Base-by-base conservation (phyloP, 2,329 filamentous ascomycete genomes). In the Verruconis gallopava region DNA sequence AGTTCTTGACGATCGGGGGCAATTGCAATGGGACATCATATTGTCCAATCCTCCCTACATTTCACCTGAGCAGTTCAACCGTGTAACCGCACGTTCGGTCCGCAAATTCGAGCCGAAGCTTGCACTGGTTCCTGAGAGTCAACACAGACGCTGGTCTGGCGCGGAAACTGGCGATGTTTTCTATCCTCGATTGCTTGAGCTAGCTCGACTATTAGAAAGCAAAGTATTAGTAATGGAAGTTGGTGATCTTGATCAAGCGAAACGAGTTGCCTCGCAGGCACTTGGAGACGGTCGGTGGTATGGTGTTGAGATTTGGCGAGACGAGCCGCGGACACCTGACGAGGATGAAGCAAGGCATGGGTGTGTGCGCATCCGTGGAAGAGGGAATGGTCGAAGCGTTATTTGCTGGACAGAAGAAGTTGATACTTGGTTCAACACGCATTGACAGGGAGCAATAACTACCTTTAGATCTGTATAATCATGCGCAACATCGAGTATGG, bases 1-100 rank as follows among this genome's bases (percentile, higher is more conserved):
- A 4, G 15, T 11, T 32, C 20, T 42, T 1, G 4, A 13, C 9
- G 12, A 20, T 18, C 5, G 32, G n/a, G 19, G 17, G 28, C 14
- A 11, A 14, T 33, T 21, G 4, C 5, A 43, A 17, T 63, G 60
- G 53, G 78, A 93, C 47, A 62, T 96, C 3, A 61, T 98, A 1
- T 73, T 91, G 25, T 82, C 82, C 1, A 98, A 98, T 53, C 91
- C 91, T 13, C 91, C 91, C 1, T 96, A 96, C 57, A 79, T 96
- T 39, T 93, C 86, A 2, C 63, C 0, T 49, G 56, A 3, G 73
- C 72, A 5, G 86, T 83, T 52, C 60, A 68, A 30, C 69, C 61
- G 30, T 73, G 74, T 21, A 14, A 86, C 81, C 1, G 67, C 71
- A 1, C 73, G 77, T 19, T 89, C 83, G 11, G 89, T 95, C 21